A percentile compares a stretch with the other conserved stretches of the same genome.
These are phyloP conservation scores for Colletotrichum sp. DNA, from an alignment of 2,329 filamentous ascomycete species.

Conservation along the genomic window DNA sequence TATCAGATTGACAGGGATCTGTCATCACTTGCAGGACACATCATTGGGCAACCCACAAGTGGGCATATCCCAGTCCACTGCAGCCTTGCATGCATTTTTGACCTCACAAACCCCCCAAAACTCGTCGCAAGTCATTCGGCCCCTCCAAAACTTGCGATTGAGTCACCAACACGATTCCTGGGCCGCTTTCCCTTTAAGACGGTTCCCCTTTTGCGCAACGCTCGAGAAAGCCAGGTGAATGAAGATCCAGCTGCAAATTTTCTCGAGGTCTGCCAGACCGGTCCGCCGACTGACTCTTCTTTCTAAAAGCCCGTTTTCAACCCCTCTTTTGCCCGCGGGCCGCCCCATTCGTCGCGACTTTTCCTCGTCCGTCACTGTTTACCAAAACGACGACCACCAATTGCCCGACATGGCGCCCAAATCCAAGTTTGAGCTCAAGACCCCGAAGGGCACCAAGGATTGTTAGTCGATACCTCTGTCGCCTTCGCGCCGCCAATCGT, in stretches of 20 bases:
- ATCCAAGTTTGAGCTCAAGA: constrained; percentile 75
- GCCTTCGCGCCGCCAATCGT: constrained; percentile 17
- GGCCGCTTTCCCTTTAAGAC: constrained; percentile 14
- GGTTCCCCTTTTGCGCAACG: constrained; percentile 12
- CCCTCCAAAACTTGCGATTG: constrained; percentile 21
- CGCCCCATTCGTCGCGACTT: constrained; percentile 6
- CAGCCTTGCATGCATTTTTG: constrained; percentile 20
- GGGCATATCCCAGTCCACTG: constrained; percentile 5
- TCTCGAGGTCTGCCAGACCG: constrained; percentile 23
- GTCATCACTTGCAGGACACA: background rate
- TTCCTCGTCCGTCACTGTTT: background rate
- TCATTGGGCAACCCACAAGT: constrained; percentile 6
- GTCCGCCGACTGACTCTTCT: constrained; percentile 22
- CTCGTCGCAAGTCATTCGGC: constrained; percentile 15
- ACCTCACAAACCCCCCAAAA: constrained; percentile 21
- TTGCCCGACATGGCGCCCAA: constrained; percentile 41
- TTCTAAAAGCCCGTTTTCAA: constrained; percentile 17
- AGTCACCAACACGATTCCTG: constrained; percentile 14
- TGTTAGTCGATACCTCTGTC: constrained; percentile 50
- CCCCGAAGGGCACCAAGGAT: constrained; percentile 89
- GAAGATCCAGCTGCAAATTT: constrained; percentile 19
- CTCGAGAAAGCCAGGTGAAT: constrained; percentile 21
- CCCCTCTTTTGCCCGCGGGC: constrained; percentile 8
- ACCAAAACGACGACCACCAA: background rate
- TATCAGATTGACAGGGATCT: constrained; percentile 1